A percentile compares a stretch with the other conserved stretches of the same genome.
Evolutionary conservation across 2,329 filamentous ascomycete genomes (phyloP).

Genomic region (Colletotrichum sp.): DNA sequence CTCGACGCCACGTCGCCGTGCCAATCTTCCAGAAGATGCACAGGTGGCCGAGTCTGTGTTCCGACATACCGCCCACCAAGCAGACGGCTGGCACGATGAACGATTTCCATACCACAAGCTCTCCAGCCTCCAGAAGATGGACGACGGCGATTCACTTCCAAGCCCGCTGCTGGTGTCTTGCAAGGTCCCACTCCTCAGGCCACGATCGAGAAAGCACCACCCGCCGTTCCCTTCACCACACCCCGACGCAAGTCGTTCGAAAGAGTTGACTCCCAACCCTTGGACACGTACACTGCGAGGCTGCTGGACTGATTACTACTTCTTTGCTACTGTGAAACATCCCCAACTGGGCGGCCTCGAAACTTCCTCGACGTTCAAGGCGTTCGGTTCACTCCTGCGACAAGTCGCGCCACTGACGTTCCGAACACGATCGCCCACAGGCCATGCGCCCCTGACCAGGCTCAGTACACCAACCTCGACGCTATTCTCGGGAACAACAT

Average conservation of each 20-base stretch:
- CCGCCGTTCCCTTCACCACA: constrained; percentile 62
- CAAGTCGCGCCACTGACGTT: constrained; percentile 52
- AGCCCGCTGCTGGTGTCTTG: constrained; percentile 41
- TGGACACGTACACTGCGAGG: no score
- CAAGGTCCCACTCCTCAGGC: constrained; percentile 51
- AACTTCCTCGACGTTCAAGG: no score
- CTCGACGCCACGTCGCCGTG: no score
- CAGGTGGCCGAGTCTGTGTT: no score
- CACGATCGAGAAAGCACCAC: constrained; percentile 56
- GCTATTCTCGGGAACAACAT: constrained; percentile 26
- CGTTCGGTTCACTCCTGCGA: constrained; percentile 70
- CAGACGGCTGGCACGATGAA: no score
- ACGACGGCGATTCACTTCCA: constrained; percentile 39
- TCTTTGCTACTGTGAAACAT: no score
- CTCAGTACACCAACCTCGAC: constrained; percentile 38
- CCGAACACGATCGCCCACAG: constrained; percentile 38
- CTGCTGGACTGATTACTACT: no score
- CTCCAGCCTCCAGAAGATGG: no score
- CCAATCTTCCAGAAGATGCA: no score
- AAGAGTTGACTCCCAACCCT: constrained; percentile 61
- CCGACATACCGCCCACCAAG: no score
- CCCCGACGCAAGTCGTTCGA: constrained; percentile 72
- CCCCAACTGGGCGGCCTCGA: no score
- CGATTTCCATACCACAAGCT: no score
- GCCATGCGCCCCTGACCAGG: constrained; percentile 57